Evolutionary conservation across 805 yeast species (phyloP).

Genomic region (Priceomyces castillae): DNA sequence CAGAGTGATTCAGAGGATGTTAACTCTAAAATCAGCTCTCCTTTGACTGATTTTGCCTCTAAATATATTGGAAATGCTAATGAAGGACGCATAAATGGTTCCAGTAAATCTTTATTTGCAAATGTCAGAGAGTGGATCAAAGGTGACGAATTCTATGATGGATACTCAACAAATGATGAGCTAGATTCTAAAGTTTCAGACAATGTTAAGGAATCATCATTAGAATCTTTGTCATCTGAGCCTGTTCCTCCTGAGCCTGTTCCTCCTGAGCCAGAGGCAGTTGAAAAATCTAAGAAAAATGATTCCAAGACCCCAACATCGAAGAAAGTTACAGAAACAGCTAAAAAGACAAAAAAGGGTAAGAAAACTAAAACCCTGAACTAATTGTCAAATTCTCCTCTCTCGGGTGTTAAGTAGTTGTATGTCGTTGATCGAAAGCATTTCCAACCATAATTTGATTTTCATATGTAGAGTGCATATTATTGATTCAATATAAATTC

Average conservation of each 20-base stretch:
- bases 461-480: not conserved
- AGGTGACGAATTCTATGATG: slow-evolving; percentile 33
- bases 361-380: not conserved
- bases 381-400: not conserved
- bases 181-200: not conserved
- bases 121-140: slow-evolving; percentile 44
- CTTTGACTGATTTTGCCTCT: slow-evolving; percentile 66
- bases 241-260: not conserved
- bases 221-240: not conserved
- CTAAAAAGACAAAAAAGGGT: not conserved
- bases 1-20: slow-evolving; percentile 30
- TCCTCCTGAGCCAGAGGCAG: not conserved
- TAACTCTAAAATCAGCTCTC: slow-evolving; percentile 39
- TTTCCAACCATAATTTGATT: not conserved
- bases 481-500: not conserved
- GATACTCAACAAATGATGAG: slow-evolving; percentile 24
- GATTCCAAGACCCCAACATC: slow-evolving; percentile 3
- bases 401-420: not conserved
- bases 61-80: slow-evolving; percentile 58
- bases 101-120: slow-evolving; percentile 32
- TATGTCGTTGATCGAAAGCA: not conserved
- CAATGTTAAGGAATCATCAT: not conserved
- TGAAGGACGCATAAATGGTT: slow-evolving; percentile 26
- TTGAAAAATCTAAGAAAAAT: slow-evolving; percentile 5
- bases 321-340: not conserved